Base-by-base conservation (phyloP, 805 yeast species). In the Suhomyces emberorum region DNA sequence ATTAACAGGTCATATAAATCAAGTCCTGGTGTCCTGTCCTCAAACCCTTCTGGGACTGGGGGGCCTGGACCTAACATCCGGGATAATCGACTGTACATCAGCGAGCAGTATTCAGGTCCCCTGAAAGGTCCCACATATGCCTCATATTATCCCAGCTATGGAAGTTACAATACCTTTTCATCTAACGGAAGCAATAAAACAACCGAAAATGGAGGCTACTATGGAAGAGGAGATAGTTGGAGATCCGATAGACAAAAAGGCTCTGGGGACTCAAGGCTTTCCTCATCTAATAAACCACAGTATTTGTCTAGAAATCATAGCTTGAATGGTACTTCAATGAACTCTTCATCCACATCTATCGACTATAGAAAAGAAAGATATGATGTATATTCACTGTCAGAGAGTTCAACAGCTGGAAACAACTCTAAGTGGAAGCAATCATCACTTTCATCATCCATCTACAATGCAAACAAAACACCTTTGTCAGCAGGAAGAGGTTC, bases 101-200 rank as follows among this genome's bases (percentile, higher is more conserved):
- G 34, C 12, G 39, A 39, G 24, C 23, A 38, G 19, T 43, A 37
- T 29, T 33, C 39, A 4, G 32, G 38, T 4, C 12, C 39, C 10
- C 15, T 18, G 14, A 28, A 27, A 10, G 17, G 28, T n/a, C 15
- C 30, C 7, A 26, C 36, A 14, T 42, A 47, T 24, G 42, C 43
- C 30, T 43, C 49, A 7, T 53, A 57, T 40, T 55, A 56, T 39
- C 48, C 57, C 6, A 51, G 54, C 37, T 55, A 56, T 35, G 57
- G 55, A 15, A 41, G 40, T 32, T 34, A 38, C 26, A 38, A 29
- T 16, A 18, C 32, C 15, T 33, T 33, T 22, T 21, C 39, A 4
- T 21, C 35, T 9, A 23, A 23, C 10, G 35, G 35, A n/a, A 17
- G 16, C 10, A 9, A 33, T 17, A 12, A 26, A 15, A 16, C n/a